These are phyloP conservation scores for Calonectria honghensis DNA, from an alignment of 2,329 filamentous ascomycete species.

Conservation along the genomic window DNA sequence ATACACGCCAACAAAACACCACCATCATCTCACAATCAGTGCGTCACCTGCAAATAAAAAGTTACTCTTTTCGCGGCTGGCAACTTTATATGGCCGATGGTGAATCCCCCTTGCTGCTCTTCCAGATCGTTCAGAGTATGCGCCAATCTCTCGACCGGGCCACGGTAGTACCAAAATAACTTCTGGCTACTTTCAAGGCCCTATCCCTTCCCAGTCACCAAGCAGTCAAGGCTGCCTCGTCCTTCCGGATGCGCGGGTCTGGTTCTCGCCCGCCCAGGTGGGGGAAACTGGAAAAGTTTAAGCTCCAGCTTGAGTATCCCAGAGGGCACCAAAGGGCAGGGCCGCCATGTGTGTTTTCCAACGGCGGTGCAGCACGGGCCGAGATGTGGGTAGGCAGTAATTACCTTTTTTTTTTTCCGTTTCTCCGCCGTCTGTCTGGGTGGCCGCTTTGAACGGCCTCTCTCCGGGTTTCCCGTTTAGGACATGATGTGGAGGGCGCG, in stretches of 20 bases:
- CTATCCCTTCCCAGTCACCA: background rate
- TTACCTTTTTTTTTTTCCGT: constrained; percentile 2
- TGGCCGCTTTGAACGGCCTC: background rate
- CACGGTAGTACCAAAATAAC: constrained; percentile 1
- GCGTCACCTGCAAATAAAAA: constrained; percentile 1
- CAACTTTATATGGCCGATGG: background rate
- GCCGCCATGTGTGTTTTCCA: constrained; percentile 46
- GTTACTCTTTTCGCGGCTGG: background rate
- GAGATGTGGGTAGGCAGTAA: constrained; percentile 20
- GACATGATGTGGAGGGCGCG: background rate
- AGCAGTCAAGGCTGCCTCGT: background rate
- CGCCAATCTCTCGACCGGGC: background rate
- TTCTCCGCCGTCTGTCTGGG: constrained; percentile 11
- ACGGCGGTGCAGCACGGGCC: constrained; percentile 53
- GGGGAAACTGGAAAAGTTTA: background rate
- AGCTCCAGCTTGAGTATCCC: constrained; percentile 5
- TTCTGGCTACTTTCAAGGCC: background rate
- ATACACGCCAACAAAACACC: background rate
- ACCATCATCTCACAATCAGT: background rate
- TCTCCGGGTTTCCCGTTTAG: constrained; percentile 16
- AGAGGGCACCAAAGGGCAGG: constrained; percentile 15
- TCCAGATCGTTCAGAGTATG: background rate
- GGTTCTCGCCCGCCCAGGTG: background rate
- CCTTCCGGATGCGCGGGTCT: background rate
- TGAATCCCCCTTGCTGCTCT: background rate